Evolutionary conservation across 495 filamentous ascomycete genomes (phyloP).

Genomic region (Penicillium turbatum): DNA sequence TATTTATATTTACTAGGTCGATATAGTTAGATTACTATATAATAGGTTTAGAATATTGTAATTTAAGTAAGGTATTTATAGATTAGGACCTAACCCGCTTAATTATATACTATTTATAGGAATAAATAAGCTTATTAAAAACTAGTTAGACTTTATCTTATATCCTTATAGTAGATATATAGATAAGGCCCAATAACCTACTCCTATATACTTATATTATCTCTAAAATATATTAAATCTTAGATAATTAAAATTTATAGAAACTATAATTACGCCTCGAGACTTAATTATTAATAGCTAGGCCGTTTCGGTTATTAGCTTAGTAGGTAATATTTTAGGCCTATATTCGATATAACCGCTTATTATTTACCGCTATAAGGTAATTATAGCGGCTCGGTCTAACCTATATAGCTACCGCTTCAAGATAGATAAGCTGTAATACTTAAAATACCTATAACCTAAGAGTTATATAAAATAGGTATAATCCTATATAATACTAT

Average conservation of each 20-base stretch:
- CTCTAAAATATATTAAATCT: no score
- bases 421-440: background rate
- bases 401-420: background rate
- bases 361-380: background rate
- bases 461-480: no score
- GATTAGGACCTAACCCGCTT: slow-evolving; percentile 2
- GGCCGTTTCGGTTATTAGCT: background rate
- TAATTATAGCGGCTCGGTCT: background rate
- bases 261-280: background rate
- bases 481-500: background rate
- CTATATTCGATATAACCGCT: background rate
- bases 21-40: slow-evolving; percentile 1
- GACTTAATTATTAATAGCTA: no score
- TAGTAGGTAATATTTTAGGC: background rate
- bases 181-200: background rate
- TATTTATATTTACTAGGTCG: slow-evolving; percentile 5
- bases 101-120: background rate
- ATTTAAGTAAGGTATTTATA: background rate
- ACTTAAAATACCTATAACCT: background rate
- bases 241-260: background rate
- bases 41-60: background rate
- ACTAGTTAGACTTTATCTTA: no score
- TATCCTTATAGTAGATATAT: background rate
- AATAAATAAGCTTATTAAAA: background rate
- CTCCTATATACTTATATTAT: background rate